A percentile compares a stretch with the other conserved stretches of the same genome.
phyloP scores from a whole-genome alignment of 495 filamentous ascomycete species.

The Podospora appendiculata region DNA sequence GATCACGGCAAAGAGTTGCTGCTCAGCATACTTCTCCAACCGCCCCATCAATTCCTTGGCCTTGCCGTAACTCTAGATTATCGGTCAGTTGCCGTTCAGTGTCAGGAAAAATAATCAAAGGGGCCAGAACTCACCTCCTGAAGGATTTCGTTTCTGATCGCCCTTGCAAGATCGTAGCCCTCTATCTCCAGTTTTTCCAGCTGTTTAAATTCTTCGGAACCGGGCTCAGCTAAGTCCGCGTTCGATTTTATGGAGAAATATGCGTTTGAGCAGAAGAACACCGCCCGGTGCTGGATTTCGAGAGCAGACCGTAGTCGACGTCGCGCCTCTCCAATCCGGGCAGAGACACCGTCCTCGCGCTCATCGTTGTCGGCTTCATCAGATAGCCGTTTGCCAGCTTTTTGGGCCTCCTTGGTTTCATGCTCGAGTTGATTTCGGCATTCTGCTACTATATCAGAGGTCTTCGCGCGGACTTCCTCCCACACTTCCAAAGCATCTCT shows the following conservation, averaged over 20 bases:
- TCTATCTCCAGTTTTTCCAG: slow-evolving; percentile 64
- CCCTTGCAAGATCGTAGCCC: slow-evolving; percentile 69
- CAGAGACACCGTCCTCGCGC: slow-evolving; percentile 15
- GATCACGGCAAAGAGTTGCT: slow-evolving; percentile 54
- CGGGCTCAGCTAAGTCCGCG: slow-evolving; percentile 48
- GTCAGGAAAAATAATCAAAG: not conserved
- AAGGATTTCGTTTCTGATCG: slow-evolving; percentile 69
- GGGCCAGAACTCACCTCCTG: slow-evolving; percentile 25
- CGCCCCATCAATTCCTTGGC: slow-evolving; percentile 35
- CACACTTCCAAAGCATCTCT: slow-evolving; percentile 60
- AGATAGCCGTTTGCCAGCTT: slow-evolving; percentile 11
- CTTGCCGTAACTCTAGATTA: slow-evolving; percentile 18
- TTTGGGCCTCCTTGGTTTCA: slow-evolving; percentile 40
- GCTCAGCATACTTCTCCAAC: slow-evolving; percentile 34
- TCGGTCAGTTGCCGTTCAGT: slow-evolving; percentile 5
- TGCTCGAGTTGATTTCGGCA: slow-evolving; percentile 51
- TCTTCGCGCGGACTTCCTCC: slow-evolving; percentile 48
- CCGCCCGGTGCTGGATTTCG: slow-evolving; percentile 72
- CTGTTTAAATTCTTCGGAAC: slow-evolving; percentile 55
- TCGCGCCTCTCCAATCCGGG: slow-evolving; percentile 48
- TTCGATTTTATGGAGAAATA: slow-evolving; percentile 77
- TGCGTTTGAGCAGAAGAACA: slow-evolving; percentile 77
- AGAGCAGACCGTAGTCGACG: slow-evolving; percentile 63
- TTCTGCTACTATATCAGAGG: slow-evolving; percentile 51
- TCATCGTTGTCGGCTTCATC: slow-evolving; percentile 29